Conservation (phyloP, 768 basidiomycete genomes). For the Mycena latifolia region DNA sequence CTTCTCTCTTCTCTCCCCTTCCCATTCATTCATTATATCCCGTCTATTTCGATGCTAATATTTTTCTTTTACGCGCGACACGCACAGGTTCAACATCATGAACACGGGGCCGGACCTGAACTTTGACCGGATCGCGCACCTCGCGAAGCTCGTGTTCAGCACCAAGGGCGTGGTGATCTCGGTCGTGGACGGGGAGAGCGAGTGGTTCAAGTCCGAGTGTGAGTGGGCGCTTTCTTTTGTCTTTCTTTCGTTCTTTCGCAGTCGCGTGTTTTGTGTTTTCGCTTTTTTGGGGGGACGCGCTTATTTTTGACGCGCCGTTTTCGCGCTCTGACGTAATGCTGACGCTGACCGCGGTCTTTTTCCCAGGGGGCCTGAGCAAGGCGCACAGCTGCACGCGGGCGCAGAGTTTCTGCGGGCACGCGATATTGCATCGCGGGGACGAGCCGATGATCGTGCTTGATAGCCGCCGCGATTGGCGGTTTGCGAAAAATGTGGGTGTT, state of each 20-base stretch:
- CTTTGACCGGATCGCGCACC: slow-evolving; percentile 94
- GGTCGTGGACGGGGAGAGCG: slow-evolving; percentile 86
- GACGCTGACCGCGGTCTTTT: background rate
- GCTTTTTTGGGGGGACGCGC: no score
- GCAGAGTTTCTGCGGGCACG: slow-evolving; percentile 76
- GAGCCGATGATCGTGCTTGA: slow-evolving; percentile 92
- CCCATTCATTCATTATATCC: no score
- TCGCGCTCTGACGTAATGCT: no score
- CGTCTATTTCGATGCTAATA: no score
- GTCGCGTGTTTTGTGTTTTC: no score
- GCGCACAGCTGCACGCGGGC: slow-evolving; percentile 68
- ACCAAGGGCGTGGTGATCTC: slow-evolving; percentile 89
- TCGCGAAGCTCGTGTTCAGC: slow-evolving; percentile 93
- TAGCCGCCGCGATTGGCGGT: slow-evolving; percentile 87
- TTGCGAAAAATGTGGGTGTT: slow-evolving; percentile 78
- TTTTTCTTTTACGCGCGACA: no score
- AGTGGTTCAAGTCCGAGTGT: slow-evolving; percentile 97
- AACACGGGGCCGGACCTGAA: slow-evolving; percentile 88
- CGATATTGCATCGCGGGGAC: slow-evolving; percentile 84
- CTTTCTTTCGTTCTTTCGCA: background rate
- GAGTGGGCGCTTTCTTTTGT: slow-evolving; percentile 41
- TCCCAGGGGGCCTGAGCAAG: slow-evolving; percentile 59
- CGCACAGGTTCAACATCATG: slow-evolving; percentile 86
- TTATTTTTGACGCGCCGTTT: no score
- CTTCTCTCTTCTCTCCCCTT: no score